Percentiles rank a stretch among this genome's conserved stretches.
Evolutionary conservation across 805 yeast genomes (phyloP).

Genomic region (Phaffomyces opuntiae): DNA sequence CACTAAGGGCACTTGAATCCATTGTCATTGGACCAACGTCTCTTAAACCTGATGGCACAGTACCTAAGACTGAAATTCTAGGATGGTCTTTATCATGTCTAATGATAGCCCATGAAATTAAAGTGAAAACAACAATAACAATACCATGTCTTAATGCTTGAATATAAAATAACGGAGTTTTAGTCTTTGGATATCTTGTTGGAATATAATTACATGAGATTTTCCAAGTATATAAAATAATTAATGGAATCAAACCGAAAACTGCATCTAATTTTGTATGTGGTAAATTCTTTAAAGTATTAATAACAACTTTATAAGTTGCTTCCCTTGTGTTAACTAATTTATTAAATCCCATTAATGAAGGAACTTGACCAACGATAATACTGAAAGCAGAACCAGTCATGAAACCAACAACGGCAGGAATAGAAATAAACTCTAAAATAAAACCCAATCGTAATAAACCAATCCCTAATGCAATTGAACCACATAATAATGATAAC

Average conservation of each 20-base stretch:
- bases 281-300: constrained; percentile 65
- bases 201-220: constrained; percentile 53
- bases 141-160: constrained; percentile 78
- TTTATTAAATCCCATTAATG: constrained; percentile 66
- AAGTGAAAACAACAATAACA: constrained; percentile 74
- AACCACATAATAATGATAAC: constrained; percentile 77
- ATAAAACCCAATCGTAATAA: constrained; percentile 78
- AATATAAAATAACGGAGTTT: constrained; percentile 53
- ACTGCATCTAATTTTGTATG: constrained; percentile 76
- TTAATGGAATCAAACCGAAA: constrained; percentile 72
- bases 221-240: constrained; percentile 69
- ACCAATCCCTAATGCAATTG: constrained; percentile 78
- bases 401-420: constrained; percentile 93
- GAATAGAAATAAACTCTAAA: constrained; percentile 81
- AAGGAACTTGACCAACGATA: constrained; percentile 80
- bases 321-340: constrained; percentile 66
- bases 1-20: constrained; percentile 50
- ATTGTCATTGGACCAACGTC: constrained; percentile 68
- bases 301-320: constrained; percentile 61
- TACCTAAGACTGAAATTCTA: constrained; percentile 56
- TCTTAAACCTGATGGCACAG: constrained; percentile 75
- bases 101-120: constrained; percentile 73
- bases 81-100: constrained; percentile 37
- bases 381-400: constrained; percentile 88
- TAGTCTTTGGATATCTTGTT: constrained; percentile 53